A percentile compares a stretch with the other conserved stretches of the same genome.
These are phyloP conservation scores for Capsella rubella DNA, from an alignment of 441 rosid species.

Conservation along the genomic window DNA sequence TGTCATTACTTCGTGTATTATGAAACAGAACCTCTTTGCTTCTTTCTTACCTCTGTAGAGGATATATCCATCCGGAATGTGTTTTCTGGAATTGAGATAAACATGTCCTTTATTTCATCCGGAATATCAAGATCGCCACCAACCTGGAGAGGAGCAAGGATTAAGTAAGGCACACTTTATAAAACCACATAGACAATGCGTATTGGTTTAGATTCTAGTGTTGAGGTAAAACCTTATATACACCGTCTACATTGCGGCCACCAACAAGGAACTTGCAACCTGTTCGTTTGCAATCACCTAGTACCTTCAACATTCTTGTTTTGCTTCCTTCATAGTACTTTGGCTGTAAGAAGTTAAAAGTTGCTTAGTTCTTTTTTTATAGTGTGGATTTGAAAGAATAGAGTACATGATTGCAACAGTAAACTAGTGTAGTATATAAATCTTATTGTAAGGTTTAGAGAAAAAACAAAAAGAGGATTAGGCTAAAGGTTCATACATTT, in stretches of 20 bases:
- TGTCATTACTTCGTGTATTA: neutral
- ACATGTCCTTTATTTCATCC: slow-evolving; percentile 65
- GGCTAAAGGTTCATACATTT: slow-evolving; percentile 53
- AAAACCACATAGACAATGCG: neutral
- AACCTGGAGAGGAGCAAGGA: slow-evolving; percentile 53
- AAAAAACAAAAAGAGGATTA: neutral
- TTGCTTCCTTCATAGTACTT: slow-evolving; percentile 74
- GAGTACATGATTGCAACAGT: neutral
- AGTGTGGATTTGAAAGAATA: too few relatives aligned
- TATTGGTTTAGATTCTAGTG: neutral
- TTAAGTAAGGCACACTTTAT: slow-evolving; percentile 16
- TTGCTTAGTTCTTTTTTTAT: neutral
- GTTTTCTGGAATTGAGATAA: slow-evolving; percentile 67
- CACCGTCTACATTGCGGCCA: slow-evolving; percentile 77
- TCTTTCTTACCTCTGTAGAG: slow-evolving; percentile 72
- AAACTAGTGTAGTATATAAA: neutral
- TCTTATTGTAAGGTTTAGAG: neutral
- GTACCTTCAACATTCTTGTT: slow-evolving; percentile 68
- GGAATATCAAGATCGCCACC: slow-evolving; percentile 79
- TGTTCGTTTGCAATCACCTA: slow-evolving; percentile 64
- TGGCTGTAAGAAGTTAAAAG: slow-evolving; percentile 53
- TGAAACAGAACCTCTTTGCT: slow-evolving; percentile 3
- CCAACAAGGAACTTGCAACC: slow-evolving; percentile 88
- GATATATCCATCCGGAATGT: slow-evolving; percentile 72
- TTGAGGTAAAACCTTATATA: slow-evolving; percentile 60